These are phyloP conservation scores for Psilocybe azurescens DNA, from an alignment of 768 basidiomycete species.

Conservation along the genomic window DNA sequence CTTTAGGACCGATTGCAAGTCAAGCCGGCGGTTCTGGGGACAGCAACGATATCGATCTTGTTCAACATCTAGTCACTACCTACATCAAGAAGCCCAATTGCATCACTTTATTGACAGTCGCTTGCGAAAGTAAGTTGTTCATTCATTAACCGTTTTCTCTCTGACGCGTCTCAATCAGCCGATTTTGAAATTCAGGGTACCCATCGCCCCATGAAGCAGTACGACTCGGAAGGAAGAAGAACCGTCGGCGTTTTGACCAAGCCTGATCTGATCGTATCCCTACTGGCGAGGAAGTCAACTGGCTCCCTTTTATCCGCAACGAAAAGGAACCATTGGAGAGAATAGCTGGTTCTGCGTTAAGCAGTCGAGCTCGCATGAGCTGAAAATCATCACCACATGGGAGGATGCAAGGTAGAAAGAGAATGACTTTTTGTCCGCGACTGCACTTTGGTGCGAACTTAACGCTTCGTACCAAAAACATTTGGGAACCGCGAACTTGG, in stretches of 20 bases:
- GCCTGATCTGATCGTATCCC: conserved; percentile 37
- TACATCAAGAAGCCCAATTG: conserved; percentile 71
- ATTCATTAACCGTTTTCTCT: not conserved
- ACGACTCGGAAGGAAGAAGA: conserved; percentile 66
- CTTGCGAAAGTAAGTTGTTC: conserved; percentile 63
- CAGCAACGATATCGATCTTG: conserved; percentile 63
- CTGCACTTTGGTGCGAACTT: conserved; percentile 58
- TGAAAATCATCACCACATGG: conserved; percentile 62
- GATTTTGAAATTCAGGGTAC: conserved; percentile 85
- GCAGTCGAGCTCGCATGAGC: conserved; percentile 54
- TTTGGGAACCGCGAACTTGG: conserved; percentile 61
- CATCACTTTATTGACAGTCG: conserved; percentile 60
- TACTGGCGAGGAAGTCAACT: conserved; percentile 53
- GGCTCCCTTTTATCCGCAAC: conserved; percentile 63
- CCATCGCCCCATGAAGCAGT: conserved; percentile 60
- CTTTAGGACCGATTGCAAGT: conserved; percentile 61
- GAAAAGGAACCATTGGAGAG: conserved; percentile 52
- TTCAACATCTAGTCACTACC: conserved; percentile 57
- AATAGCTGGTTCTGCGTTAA: conserved; percentile 71
- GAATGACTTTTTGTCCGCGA: conserved; percentile 57
- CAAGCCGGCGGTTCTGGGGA: conserved; percentile 45
- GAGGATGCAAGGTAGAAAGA: conserved; percentile 63
- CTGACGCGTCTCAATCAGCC: conserved; percentile 42
- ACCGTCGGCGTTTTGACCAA: conserved; percentile 84
- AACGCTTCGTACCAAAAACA: conserved; percentile 55